Base-by-base conservation (phyloP, 2,329 filamentous ascomycete genomes). In the Aureobasidium sp. region DNA sequence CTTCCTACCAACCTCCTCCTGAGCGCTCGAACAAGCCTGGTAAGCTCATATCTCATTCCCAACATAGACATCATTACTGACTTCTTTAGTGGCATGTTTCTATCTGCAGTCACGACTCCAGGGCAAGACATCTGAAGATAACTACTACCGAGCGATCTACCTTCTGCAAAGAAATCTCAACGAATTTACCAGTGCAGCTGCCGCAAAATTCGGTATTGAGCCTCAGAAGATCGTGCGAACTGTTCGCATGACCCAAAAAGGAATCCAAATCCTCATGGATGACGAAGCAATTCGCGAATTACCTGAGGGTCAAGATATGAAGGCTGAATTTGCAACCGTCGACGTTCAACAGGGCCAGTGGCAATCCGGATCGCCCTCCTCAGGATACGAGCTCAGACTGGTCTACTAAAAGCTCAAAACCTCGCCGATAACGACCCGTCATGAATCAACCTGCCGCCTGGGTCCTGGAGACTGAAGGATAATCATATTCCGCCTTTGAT, bases 221-320 rank as follows among this genome's bases (percentile, higher is more conserved):
- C 79, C 88, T 0, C 81, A 82, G 2, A 85, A 83, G 64, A 84
- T 97, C 8, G 77, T 85, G 1, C 86, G 88, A 39, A 86, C 87
- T 1, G 79, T 96, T 5, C 89, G 85, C 62, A 79, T 91, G 59
- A 87, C 90, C 45, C 80, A 85, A 15, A 85, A 86, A 66, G 91
- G 91, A 0, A 76, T 97, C 1, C 85, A 91, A 69, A 85, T 97
- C 61, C 85, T 95, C 70, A 82, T 97, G 68, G 94, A 97, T 69
- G 91, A 97, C 70, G 91, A 97, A 65, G 87, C 95, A 52, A 84
- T 97, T 35, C 83, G 83, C 48, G 88, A 93, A 72, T 79, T 97
- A 58, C 83, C 85, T 1, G 94, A 99, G 76, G 92, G 91, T 35
- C 91, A 97, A 73, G 93, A 96, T 70, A 94, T 97, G 88, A 78